phyloP scores from a whole-genome alignment of 75 land plant species.

The Selaginella tamariscina region DNA sequence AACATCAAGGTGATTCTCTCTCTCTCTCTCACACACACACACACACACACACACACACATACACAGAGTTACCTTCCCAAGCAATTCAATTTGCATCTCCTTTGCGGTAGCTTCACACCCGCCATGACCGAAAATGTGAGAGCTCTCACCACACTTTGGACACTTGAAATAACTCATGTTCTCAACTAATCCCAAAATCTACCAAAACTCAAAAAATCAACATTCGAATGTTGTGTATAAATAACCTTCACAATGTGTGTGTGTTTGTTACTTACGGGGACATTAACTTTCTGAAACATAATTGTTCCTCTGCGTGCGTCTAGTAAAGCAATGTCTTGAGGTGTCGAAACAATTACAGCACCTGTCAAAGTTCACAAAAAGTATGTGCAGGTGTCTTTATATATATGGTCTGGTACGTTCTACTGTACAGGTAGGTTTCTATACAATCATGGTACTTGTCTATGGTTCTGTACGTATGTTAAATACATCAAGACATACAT shows the following conservation, averaged over 20 bases:
- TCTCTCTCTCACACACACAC: too few species aligned
- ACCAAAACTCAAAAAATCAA: background rate
- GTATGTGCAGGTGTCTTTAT: too few species aligned
- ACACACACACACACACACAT: too few species aligned
- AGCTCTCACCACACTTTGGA: background rate
- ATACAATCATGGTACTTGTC: too few species aligned
- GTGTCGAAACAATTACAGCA: constrained; percentile 13
- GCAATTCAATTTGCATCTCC: constrained; percentile 59
- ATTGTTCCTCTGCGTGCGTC: background rate
- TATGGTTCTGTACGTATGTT: too few species aligned
- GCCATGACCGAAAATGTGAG: constrained; percentile 39
- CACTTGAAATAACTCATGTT: constrained; percentile 8
- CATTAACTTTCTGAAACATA: constrained; percentile 5
- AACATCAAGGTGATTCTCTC: constrained; percentile 2
- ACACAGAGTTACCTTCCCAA: constrained; percentile 59
- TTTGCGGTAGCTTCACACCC: constrained; percentile 60
- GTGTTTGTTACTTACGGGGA: background rate
- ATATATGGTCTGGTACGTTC: too few species aligned
- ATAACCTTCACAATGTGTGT: background rate
- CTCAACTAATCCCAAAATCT: constrained; percentile 10
- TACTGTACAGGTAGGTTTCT: too few species aligned
- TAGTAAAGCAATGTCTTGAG: constrained; percentile 10
- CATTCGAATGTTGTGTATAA: background rate
- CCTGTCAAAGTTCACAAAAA: too few species aligned
- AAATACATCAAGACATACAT: background rate